phyloP scores from a whole-genome alignment of 2,329 filamentous ascomycete species.

The Graphilbum sp. region DNA sequence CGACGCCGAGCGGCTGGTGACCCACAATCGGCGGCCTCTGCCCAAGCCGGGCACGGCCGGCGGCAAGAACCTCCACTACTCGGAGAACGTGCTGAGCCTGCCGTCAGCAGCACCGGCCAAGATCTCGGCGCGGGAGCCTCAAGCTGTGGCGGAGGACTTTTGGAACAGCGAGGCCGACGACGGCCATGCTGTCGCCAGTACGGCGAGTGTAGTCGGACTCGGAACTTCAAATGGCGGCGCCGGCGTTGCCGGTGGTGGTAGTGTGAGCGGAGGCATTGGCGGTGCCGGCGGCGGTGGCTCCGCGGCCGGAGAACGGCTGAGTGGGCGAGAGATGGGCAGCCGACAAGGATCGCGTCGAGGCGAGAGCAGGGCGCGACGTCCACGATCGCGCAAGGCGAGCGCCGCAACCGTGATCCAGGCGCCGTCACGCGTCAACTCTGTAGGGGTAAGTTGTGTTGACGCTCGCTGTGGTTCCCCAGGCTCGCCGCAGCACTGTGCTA shows the following conservation, averaged over 20 bases:
- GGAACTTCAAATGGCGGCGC: not conserved
- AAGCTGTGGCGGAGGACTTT: conserved; percentile 27
- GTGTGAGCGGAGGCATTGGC: not conserved
- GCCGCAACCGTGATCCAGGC: conserved; percentile 22
- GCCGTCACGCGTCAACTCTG: conserved; percentile 31
- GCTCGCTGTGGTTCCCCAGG: too few relatives aligned
- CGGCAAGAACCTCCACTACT: conserved; percentile 82
- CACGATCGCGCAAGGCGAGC: conserved; percentile 42
- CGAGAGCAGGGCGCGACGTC: conserved; percentile 36
- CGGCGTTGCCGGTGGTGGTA: not conserved
- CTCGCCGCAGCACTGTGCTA: too few relatives aligned
- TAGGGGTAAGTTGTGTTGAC: conserved; percentile 1
- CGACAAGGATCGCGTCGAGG: conserved; percentile 31
- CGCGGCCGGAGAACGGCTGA: conserved; percentile 28
- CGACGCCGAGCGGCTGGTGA: conserved; percentile 80
- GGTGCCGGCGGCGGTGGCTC: not conserved
- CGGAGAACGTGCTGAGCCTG: conserved; percentile 74
- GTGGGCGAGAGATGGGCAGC: conserved; percentile 32
- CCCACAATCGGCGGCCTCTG: conserved; percentile 56
- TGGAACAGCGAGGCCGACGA: conserved; percentile 68
- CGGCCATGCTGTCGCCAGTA: conserved; percentile 15
- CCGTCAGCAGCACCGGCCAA: conserved; percentile 19
- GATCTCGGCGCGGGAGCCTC: conserved; percentile 13
- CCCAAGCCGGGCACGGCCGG: conserved; percentile 53
- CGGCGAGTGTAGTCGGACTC: too few relatives aligned